These are phyloP conservation scores for Inonotus hispidus DNA, from an alignment of 1,284 basidiomycete species.

Conservation along the genomic window DNA sequence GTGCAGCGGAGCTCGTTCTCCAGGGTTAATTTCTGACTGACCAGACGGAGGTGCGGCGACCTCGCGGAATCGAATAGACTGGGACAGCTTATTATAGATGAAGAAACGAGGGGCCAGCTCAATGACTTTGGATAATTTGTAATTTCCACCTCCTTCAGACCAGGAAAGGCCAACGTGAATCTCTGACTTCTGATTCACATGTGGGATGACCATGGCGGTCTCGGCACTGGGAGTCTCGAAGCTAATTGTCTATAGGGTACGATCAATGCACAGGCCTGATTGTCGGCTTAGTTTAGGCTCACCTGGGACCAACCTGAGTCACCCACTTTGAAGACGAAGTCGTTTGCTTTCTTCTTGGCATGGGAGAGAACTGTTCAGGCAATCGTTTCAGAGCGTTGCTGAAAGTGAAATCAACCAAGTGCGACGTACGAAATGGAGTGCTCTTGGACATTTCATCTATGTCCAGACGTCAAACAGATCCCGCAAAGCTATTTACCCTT, in stretches of 20 bases:
- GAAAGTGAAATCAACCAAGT: slow-evolving; percentile 14
- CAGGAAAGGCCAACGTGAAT: slow-evolving; percentile 90
- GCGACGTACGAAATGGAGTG: slow-evolving; percentile 69
- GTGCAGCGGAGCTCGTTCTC: slow-evolving; percentile 68
- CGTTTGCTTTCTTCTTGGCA: slow-evolving; percentile 75
- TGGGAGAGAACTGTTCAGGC: slow-evolving; percentile 78
- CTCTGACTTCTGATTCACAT: slow-evolving; percentile 64
- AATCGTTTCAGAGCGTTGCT: slow-evolving; percentile 25
- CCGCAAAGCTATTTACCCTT: background rate
- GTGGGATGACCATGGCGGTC: slow-evolving; percentile 74
- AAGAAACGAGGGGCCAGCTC: slow-evolving; percentile 90
- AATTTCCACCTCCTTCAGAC: slow-evolving; percentile 91
- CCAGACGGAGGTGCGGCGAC: slow-evolving; percentile 71
- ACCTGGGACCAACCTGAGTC: slow-evolving; percentile 92
- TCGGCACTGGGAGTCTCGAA: slow-evolving; percentile 92
- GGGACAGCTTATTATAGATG: slow-evolving; percentile 76
- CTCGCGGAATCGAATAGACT: slow-evolving; percentile 79
- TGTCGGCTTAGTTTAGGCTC: slow-evolving; percentile 14
- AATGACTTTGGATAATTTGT: slow-evolving; percentile 94
- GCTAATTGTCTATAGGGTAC: slow-evolving; percentile 59
- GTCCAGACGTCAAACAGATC: slow-evolving; percentile 9
- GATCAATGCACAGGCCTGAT: background rate
- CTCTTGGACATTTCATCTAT: slow-evolving; percentile 55
- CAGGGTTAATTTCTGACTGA: slow-evolving; percentile 56
- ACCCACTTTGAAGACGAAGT: slow-evolving; percentile 81